Evolutionary conservation across 1,284 basidiomycete species (phyloP).

Genomic region (Boletellus sp.): DNA sequence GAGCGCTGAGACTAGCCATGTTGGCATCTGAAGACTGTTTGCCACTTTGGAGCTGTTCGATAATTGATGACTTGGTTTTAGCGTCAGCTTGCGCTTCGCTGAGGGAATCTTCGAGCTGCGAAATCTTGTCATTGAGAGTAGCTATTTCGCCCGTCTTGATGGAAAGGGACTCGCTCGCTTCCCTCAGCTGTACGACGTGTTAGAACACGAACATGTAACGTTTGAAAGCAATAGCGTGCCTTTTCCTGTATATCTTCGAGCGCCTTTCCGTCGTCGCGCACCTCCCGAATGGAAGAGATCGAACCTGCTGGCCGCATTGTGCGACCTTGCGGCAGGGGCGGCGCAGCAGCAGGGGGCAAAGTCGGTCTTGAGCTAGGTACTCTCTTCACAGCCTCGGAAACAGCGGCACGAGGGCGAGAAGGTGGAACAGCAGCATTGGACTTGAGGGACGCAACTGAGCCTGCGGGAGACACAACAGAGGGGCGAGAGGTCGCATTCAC

Average conservation of each 20-base stretch:
- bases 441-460: constrained; percentile 35
- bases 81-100: constrained; percentile 46
- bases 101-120: constrained; percentile 48
- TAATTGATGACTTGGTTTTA: constrained; percentile 41
- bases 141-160: constrained; percentile 47
- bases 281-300: constrained; percentile 66
- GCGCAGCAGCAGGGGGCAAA: constrained; percentile 25
- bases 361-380: constrained; percentile 40
- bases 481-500: constrained; percentile 40
- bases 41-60: constrained; percentile 47
- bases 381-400: constrained; percentile 54
- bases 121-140: constrained; percentile 51
- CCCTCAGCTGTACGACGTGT: constrained; percentile 47
- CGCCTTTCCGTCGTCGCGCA: constrained; percentile 56
- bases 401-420: constrained; percentile 48
- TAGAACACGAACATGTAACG: constrained; percentile 8
- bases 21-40: constrained; percentile 49
- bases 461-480: constrained; percentile 52
- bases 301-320: constrained; percentile 49
- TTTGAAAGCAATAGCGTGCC: constrained; percentile 36
- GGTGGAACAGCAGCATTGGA: constrained; percentile 30
- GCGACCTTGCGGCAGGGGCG: constrained; percentile 30
- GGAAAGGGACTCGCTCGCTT: constrained; percentile 49
- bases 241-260: constrained; percentile 58
- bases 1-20: constrained; percentile 42